Conservation (phyloP, 1,139 yeast genomes). For the Pichia sp. region DNA sequence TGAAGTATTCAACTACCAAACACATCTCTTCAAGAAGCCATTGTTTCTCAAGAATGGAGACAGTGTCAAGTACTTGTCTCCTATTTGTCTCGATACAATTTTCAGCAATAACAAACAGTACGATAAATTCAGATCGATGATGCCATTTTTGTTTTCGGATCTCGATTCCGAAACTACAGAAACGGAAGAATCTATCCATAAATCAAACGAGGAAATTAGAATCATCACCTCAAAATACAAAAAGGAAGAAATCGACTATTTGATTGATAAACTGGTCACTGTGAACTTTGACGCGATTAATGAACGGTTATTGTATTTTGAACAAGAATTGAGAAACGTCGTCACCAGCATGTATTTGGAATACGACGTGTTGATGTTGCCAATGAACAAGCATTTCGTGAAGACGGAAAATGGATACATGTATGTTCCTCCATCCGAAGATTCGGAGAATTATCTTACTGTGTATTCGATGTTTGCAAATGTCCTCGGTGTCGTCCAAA, state of each 20-base stretch:
- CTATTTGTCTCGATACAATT: slow-evolving; percentile 6
- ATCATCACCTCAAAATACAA: not conserved
- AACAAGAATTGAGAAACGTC: slow-evolving; percentile 13
- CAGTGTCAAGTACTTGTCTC: slow-evolving; percentile 12
- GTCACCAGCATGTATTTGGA: slow-evolving; percentile 14
- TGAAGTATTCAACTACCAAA: slow-evolving; percentile 5
- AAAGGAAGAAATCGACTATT: slow-evolving; percentile 12
- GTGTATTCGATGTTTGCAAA: slow-evolving; percentile 12
- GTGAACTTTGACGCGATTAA: slow-evolving; percentile 20
- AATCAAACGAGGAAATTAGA: slow-evolving; percentile 3
- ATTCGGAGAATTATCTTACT: not conserved
- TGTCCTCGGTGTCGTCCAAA: slow-evolving; percentile 1
- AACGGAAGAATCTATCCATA: too few relatives aligned
- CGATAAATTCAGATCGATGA: slow-evolving; percentile 8
- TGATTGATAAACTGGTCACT: slow-evolving; percentile 9
- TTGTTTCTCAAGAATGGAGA: slow-evolving; percentile 17
- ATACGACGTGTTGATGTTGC: too few relatives aligned
- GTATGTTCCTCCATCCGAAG: slow-evolving; percentile 7
- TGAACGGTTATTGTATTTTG: slow-evolving; percentile 22
- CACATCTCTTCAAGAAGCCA: slow-evolving; percentile 10
- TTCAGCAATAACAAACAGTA: slow-evolving; percentile 10
- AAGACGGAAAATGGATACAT: slow-evolving; percentile 5
- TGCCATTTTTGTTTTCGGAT: slow-evolving; percentile 3
- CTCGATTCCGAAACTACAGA: not conserved
- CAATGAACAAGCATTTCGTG: slow-evolving; percentile 15